phyloP scores from a whole-genome alignment of 257 asterid species.

The Gentiana straminea region DNA sequence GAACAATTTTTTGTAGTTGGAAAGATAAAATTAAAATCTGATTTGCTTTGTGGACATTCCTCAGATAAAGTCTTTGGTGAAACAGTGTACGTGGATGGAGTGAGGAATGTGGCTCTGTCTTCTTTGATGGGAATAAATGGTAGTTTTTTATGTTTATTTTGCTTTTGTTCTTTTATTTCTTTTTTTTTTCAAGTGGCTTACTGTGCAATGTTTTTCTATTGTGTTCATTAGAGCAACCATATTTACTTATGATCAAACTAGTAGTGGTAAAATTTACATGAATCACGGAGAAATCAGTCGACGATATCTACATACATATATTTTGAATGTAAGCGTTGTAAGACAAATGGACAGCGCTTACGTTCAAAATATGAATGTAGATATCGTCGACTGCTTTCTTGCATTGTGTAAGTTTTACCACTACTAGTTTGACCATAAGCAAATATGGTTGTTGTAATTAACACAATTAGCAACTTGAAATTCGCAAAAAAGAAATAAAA shows the following conservation, averaged over 20 bases:
- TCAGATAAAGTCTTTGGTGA: conserved; percentile 90
- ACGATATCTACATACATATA: conserved; percentile 83
- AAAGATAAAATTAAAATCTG: no score
- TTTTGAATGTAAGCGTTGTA: conserved; percentile 53
- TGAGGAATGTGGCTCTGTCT: conserved; percentile 83
- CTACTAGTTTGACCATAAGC: no score
- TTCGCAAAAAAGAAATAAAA: no score
- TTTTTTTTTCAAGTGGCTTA: background rate
- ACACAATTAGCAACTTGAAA: no score
- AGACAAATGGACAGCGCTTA: no score
- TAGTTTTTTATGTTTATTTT: conserved; percentile 10
- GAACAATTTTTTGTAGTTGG: no score
- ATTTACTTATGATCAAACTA: conserved; percentile 94
- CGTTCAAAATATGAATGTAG: no score
- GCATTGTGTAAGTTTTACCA: no score
- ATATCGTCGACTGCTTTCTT: no score
- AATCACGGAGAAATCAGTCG: conserved; percentile 79
- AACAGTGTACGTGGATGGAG: conserved; percentile 79
- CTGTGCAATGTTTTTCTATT: conserved; percentile 2
- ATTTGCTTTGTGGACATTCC: background rate
- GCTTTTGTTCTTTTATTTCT: background rate
- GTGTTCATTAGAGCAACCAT: conserved; percentile 66
- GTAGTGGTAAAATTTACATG: conserved; percentile 98
- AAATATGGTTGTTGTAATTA: no score
- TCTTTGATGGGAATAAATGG: conserved; percentile 97